Evolutionary conservation across 768 basidiomycete species (phyloP).

Genomic region (Hortiboletus flavorubellus): DNA sequence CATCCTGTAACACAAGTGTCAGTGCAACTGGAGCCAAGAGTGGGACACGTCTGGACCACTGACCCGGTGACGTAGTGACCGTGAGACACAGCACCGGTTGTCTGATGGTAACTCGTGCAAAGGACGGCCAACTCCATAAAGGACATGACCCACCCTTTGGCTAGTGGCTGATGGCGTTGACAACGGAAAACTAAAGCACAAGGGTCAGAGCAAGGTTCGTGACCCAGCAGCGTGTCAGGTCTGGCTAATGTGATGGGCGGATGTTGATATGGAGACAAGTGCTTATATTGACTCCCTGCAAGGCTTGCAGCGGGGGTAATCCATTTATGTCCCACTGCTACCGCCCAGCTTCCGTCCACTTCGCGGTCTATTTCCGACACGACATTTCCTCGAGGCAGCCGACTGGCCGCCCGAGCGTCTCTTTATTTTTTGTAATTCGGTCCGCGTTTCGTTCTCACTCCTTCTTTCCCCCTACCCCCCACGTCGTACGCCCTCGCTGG

Average conservation of each 20-base stretch:
- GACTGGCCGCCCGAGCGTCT: constrained; percentile 20
- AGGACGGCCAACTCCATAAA: neutral
- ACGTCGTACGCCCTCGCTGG: constrained; percentile 21
- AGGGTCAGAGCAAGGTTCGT: neutral
- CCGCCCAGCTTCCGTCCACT: neutral
- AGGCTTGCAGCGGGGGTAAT: neutral
- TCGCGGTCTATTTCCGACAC: constrained; percentile 24
- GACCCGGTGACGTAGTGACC: neutral
- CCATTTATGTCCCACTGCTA: neutral
- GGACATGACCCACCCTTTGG: neutral
- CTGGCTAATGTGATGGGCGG: neutral
- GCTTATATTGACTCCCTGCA: no score
- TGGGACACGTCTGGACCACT: no score
- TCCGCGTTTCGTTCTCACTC: constrained; percentile 9
- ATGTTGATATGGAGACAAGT: constrained; percentile 23
- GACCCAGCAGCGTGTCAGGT: neutral
- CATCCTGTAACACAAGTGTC: constrained; percentile 11
- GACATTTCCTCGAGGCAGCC: constrained; percentile 31
- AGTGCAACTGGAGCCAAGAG: neutral
- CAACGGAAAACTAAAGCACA: neutral
- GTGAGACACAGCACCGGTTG: constrained; percentile 18
- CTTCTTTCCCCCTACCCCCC: constrained; percentile 4
- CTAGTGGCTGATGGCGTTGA: neutral
- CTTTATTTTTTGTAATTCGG: constrained; percentile 6
- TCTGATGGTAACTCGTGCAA: constrained; percentile 23